Base-by-base conservation (phyloP, 192 early-diverging fungal species). In the Coemansia sp. region DNA sequence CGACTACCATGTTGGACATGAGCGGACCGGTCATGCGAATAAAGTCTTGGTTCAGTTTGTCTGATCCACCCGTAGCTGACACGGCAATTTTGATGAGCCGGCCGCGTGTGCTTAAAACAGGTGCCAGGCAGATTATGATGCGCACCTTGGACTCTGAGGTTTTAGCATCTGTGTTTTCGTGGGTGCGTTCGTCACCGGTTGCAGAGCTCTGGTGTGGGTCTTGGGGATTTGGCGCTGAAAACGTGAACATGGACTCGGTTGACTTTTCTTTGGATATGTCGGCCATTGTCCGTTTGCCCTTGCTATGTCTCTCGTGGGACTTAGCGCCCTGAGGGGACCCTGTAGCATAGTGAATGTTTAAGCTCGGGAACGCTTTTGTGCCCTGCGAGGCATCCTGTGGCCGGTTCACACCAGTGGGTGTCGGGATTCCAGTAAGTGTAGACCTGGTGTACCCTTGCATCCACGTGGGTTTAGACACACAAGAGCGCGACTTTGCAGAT, bases 41-140 rank as follows among this genome's bases (percentile, higher is more conserved):
- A 71, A 80, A 80, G 15, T 70, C 72, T 0, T 36, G n/a, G 66
- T 80, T 80, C 59, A 80, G 64, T 31, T 70, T 65, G 25, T 70
- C 46, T n/a, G 71, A 34, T 2, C 68, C 68, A 36, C 68, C 77
- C 0, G 47, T 63, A 14, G 71, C 71, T 20, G 77, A 70, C 34
- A 80, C 6, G n/a, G 36, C 25, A 18, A 73, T 54, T 55, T 74
- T 80, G 28, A 74, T 20, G 49, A 80, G 58, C 42, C 63, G 64
- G 1, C 77, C 77, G 1, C 56, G 36, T 1, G 77, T 74, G 55
- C 61, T 28, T 4, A 40, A 58, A 40, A 80, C 48, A 1, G 77
- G 77, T 4, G 71, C 64, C 6, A 80, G 51, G 0, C 64, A 68
- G 52, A 80, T 74, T 12, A 80, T 17, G 12, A 79, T 42, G 4